A percentile compares a stretch with the other conserved stretches of the same genome.
Conservation (phyloP, 2,329 filamentous ascomycete genomes). For the Calycina marina region DNA sequence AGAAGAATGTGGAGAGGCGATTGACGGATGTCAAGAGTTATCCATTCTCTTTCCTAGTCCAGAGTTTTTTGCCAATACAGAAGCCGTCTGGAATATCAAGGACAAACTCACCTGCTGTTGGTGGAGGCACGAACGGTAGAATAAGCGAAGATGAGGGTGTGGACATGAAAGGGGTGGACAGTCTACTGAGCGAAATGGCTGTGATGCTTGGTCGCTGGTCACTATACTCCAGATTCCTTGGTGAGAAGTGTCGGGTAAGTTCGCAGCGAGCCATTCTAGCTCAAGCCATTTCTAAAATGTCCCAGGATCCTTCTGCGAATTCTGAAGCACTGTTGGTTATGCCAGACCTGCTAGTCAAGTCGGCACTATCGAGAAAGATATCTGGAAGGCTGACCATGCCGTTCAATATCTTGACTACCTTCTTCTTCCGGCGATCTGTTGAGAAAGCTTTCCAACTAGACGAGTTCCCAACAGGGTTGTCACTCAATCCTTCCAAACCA, state of each 20-base stretch:
- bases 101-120: slow-evolving; percentile 60
- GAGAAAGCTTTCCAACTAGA: slow-evolving; percentile 97
- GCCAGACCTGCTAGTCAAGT: slow-evolving; percentile 63
- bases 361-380: slow-evolving; percentile 68
- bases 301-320: slow-evolving; percentile 35
- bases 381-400: slow-evolving; percentile 58
- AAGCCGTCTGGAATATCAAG: slow-evolving; percentile 49
- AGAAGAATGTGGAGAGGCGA: slow-evolving; percentile 68
- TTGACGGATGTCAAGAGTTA: slow-evolving; percentile 95
- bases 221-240: slow-evolving; percentile 77
- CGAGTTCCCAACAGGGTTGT: slow-evolving; percentile 68
- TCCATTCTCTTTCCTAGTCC: slow-evolving; percentile 90
- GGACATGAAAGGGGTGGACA: slow-evolving; percentile 93
- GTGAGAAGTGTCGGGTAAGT: slow-evolving; percentile 69
- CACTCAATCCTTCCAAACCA: slow-evolving; percentile 56
- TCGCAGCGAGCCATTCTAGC: slow-evolving; percentile 9
- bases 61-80: slow-evolving; percentile 72
- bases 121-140: slow-evolving; percentile 36
- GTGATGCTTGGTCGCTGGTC: slow-evolving; percentile 92
- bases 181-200: slow-evolving; percentile 71
- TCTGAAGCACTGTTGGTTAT: slow-evolving; percentile 45
- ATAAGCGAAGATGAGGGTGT: slow-evolving; percentile 79
- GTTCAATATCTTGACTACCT: slow-evolving; percentile 85
- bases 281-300: slow-evolving; percentile 20
- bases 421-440: slow-evolving; percentile 91